These are phyloP conservation scores for Colletotrichum echinochloae DNA, from an alignment of 2,329 filamentous ascomycete genomes.

Conservation along the genomic window DNA sequence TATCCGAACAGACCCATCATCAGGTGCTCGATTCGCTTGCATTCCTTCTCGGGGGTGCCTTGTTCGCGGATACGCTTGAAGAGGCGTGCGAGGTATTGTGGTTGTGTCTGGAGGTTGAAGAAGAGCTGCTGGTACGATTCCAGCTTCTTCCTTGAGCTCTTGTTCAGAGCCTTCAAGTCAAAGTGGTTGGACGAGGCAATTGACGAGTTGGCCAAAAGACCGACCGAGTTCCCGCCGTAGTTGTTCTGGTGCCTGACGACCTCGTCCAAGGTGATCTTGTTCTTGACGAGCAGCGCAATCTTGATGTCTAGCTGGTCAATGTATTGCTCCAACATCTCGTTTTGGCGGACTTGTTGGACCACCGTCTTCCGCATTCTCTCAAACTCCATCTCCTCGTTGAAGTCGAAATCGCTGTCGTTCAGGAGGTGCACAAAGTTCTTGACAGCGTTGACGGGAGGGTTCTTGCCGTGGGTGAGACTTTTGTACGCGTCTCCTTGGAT, in stretches of 20 bases:
- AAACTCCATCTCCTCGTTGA: constrained; percentile 98
- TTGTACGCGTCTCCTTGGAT: constrained; percentile 99
- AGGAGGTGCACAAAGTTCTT: constrained; percentile 98
- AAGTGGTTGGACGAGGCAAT: constrained; percentile 92
- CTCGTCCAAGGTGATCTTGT: constrained; percentile 98
- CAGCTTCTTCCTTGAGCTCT: constrained; percentile 93
- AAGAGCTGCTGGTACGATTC: constrained; percentile 98
- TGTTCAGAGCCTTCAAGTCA: constrained; percentile 97
- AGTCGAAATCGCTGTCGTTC: constrained; percentile 98
- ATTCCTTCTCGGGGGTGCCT: constrained; percentile 89
- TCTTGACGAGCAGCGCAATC: constrained; percentile 97
- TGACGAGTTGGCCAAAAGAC: constrained; percentile 86
- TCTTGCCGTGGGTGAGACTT: constrained; percentile 94
- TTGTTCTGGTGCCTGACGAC: constrained; percentile 97
- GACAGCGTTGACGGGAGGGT: constrained; percentile 94
- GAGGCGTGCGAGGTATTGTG: constrained; percentile 90
- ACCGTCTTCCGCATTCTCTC: constrained; percentile 95
- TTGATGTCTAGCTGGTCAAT: constrained; percentile 99
- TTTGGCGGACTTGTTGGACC: constrained; percentile 95
- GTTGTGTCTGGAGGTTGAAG: constrained; percentile 96
- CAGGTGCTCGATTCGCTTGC: constrained; percentile 89
- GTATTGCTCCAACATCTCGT: constrained; percentile 97
- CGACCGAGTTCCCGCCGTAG: constrained; percentile 89
- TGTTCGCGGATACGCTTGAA: constrained; percentile 88
- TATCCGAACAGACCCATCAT: constrained; percentile 98